These are phyloP conservation scores for Amanita rimosa DNA, from an alignment of 768 basidiomycete species.

Conservation along the genomic window DNA sequence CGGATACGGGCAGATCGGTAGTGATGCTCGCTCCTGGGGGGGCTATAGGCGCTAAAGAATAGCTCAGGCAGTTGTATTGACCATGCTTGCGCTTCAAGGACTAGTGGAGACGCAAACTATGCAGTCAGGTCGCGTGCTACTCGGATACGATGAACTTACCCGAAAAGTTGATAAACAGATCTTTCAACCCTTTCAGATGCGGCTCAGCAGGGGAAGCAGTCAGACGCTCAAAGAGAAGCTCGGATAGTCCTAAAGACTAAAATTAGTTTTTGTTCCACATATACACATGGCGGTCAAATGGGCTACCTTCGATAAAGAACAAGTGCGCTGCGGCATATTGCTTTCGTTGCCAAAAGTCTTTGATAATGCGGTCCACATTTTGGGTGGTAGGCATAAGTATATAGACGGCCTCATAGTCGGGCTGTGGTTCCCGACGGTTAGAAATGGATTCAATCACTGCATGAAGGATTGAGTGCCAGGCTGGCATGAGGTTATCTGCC, in stretches of 20 bases:
- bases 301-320: conserved; percentile 82
- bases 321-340: conserved; percentile 82
- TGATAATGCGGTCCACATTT: conserved; percentile 86
- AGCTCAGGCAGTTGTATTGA: conserved; percentile 63
- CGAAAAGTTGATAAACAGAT: conserved; percentile 90
- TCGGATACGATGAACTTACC: conserved; percentile 36
- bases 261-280: neutral
- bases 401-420: conserved; percentile 85
- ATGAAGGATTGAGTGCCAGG: conserved; percentile 8
- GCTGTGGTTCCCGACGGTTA: conserved; percentile 70
- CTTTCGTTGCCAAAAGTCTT: conserved; percentile 56
- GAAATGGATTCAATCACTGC: conserved; percentile 90
- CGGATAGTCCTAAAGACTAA: conserved; percentile 50
- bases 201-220: conserved; percentile 69
- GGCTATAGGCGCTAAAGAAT: conserved; percentile 87
- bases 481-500: neutral
- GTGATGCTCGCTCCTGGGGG: conserved; percentile 61
- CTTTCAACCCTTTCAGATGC: conserved; percentile 65
- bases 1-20: conserved; percentile 58
- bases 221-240: conserved; percentile 65
- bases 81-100: conserved; percentile 79
- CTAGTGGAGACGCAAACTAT: conserved; percentile 26
- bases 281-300: neutral
- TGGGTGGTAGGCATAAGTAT: conserved; percentile 90
- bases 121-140: neutral